Base-by-base conservation (phyloP, 176 grass and related monocot species). In the Avena sativa region DNA sequence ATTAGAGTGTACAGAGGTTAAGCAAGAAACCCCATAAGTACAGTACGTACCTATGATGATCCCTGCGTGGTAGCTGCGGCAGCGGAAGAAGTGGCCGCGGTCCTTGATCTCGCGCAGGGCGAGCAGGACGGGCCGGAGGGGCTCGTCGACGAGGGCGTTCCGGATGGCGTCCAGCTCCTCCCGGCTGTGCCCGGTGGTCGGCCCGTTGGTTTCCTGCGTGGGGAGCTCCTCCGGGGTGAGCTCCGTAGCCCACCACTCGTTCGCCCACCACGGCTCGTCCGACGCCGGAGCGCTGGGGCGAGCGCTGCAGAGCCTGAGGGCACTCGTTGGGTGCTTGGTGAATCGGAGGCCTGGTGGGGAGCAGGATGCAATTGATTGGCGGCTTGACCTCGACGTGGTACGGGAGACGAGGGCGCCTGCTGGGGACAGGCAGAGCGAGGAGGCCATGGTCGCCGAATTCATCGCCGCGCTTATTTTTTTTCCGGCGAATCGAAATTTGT, bases 141-240 rank as follows among this genome's bases (percentile, higher is more conserved):
- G 84, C 9, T 86, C 84, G 48, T 60, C 15, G 34, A 86, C 10
- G 61, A 79, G 62, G 6, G 84, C 74, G 49, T 86, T 66, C 14
- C 49, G 23, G 46, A 86, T 79, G 15, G 84, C 84, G 15, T 59
- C 53, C 10, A 71, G 21, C 84, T 86, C 84, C 63, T 79, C 84
- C 63, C 11, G 16, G 75, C 75, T 75, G 9, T 69, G 34, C 49
- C 75, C 84, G 74, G 50, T 79, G 4, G 19, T 72, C 63, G 75
- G 63, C 84, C 28, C 76, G 34, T 59, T n/a, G n/a, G 38, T 52
- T 46, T 86, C 84, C 50, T 79, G 44, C 50, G 63, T n/a, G 53
- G 53, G 53, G 52, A 78, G 16, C 52, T 78, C 76, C 19, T 78
- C 76, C 53, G 17, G 52, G 9, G 76, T 59, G 53, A 78, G 76